Conservation (phyloP, 176 grass and related monocot genomes). For the Bromus sterilis region DNA sequence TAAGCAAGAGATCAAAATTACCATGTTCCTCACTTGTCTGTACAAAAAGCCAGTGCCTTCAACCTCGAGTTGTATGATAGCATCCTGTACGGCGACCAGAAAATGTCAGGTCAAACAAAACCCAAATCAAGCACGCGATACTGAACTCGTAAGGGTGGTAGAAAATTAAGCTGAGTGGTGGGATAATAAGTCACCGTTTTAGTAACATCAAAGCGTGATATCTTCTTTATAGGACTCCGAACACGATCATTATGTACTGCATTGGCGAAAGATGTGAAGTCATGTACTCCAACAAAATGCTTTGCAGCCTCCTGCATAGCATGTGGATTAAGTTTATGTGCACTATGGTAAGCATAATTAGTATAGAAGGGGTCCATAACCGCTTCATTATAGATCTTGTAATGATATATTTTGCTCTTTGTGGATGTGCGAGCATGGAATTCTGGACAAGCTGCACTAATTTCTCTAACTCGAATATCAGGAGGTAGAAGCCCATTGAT, state of each 20-base stretch:
- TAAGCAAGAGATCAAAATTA: constrained; percentile 32
- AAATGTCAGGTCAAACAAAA: constrained; percentile 17
- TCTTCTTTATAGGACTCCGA: constrained; percentile 64
- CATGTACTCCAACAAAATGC: constrained; percentile 79
- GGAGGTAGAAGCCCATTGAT: constrained; percentile 81
- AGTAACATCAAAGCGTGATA: constrained; percentile 66
- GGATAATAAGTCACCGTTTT: constrained; percentile 52
- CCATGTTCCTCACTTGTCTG: constrained; percentile 99
- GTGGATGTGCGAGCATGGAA: constrained; percentile 87
- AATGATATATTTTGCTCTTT: constrained; percentile 88
- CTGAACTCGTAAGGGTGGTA: neutral
- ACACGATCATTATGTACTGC: constrained; percentile 57
- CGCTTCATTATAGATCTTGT: constrained; percentile 86
- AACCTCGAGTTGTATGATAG: constrained; percentile 80
- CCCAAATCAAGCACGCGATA: neutral
- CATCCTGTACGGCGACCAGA: constrained; percentile 44
- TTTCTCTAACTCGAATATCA: constrained; percentile 88
- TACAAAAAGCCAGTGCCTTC: constrained; percentile 94
- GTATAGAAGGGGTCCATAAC: constrained; percentile 84
- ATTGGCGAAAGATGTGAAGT: constrained; percentile 94
- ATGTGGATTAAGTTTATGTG: constrained; percentile 60
- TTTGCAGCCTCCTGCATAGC: constrained; percentile 76
- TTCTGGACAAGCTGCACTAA: constrained; percentile 53
- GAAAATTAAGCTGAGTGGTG: neutral
- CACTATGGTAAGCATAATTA: constrained; percentile 70